Base-by-base conservation (phyloP, 1,284 basidiomycete species). In the Wolfiporia cocos region DNA sequence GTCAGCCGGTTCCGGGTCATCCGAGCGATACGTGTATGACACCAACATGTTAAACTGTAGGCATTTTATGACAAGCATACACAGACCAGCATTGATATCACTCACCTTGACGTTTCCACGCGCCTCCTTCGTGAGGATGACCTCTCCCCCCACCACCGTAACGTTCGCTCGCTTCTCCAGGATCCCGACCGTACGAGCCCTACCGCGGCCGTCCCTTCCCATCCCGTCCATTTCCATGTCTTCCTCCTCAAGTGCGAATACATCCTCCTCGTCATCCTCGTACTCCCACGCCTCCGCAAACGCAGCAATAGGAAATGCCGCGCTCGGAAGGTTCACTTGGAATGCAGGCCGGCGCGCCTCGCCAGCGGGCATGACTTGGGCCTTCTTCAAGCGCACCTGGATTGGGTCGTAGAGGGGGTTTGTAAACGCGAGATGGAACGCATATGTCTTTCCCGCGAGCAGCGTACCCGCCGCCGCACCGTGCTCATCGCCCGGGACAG, bases 231-330 rank as follows among this genome's bases (percentile, higher is more conserved):
- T n/a, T n/a, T n/a, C n/a, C 43, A 59, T 68, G 35, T 81, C 76
- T 24, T 85, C 86, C 21, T 86, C 86, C 32, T 87, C 85, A 5
- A 80, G 66, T 23, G 70, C 76, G 51, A 86, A 84, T 74, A 88
- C 86, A 30, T 87, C 86, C n/a, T n/a, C n/a, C 45, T 90, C 90
- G 37, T 92, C 89, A 41, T 93, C 89, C 37, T 95, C 92, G 50
- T 93, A 95, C 61, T 94, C 92, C 92, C 91, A 95, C 30, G 89
- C 90, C 59, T 96, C 93, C 22, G 91, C 91, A 55, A 87, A 91
- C 1, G 92, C 86, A 12, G 86, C 83, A 30, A 96, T 79, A 1
- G 86, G 74, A 58, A 96, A 93, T 10, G 82, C 68, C 0, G 77
- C 67, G 6, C 79, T 80, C 0, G 89, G 87, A 2, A 95, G 67